These are phyloP conservation scores for Pseudoperonospora humuli DNA, from an alignment of 352 stramenopile genomes.

Conservation along the genomic window DNA sequence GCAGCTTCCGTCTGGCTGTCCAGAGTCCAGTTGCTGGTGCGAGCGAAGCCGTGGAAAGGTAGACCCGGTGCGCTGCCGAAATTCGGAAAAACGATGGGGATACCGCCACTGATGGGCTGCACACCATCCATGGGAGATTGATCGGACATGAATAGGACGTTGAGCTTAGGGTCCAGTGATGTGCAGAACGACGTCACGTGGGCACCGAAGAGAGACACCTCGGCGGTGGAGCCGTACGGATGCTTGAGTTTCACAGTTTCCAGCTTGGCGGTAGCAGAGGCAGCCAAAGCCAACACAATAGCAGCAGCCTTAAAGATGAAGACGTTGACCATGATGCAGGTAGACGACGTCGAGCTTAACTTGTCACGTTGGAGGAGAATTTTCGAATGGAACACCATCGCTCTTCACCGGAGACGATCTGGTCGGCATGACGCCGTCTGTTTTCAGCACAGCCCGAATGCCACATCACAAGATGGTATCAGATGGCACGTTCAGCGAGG, in stretches of 20 bases:
- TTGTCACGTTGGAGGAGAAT: slow-evolving; percentile 14
- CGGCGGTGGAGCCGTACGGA: slow-evolving; percentile 44
- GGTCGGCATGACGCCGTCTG: no score
- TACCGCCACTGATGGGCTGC: slow-evolving; percentile 87
- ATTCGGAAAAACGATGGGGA: slow-evolving; percentile 89
- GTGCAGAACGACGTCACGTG: slow-evolving; percentile 66
- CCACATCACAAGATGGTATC: no score
- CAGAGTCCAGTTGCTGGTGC: slow-evolving; percentile 42
- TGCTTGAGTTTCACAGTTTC: slow-evolving; percentile 46
- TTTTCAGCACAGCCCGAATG: no score
- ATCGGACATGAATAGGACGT: slow-evolving; percentile 82
- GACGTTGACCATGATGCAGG: slow-evolving; percentile 7
- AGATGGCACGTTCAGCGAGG: no score
- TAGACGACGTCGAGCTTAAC: slow-evolving; percentile 4
- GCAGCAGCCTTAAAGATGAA: slow-evolving; percentile 16
- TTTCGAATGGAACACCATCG: no score
- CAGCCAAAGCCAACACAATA: slow-evolving; percentile 14
- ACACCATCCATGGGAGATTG: slow-evolving; percentile 69
- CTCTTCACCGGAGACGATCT: no score
- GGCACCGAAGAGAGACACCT: slow-evolving; percentile 73
- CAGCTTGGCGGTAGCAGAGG: slow-evolving; percentile 27
- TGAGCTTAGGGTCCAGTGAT: slow-evolving; percentile 18
- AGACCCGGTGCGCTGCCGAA: slow-evolving; percentile 63
- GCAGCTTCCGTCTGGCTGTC: slow-evolving; percentile 3
- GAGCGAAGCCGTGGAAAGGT: slow-evolving; percentile 84